phyloP scores from a whole-genome alignment of 2,329 filamentous ascomycete species.

The Lachnellula willkommii region DNA sequence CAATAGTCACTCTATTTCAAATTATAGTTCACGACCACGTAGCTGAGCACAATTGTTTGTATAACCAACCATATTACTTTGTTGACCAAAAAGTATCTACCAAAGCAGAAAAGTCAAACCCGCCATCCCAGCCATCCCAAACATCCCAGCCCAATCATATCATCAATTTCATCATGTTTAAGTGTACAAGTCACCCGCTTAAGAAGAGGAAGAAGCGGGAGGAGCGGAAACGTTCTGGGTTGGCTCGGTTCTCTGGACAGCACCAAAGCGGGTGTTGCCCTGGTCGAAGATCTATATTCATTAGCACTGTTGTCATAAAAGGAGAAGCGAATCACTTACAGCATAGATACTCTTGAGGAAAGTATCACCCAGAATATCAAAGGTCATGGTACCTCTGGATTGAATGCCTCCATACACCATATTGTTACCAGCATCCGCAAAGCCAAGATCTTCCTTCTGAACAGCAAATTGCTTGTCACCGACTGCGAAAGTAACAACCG shows the following conservation, averaged over 20 bases:
- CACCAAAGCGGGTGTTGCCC: conserved; percentile 51
- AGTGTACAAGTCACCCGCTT: not conserved
- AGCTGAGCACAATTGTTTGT: no score
- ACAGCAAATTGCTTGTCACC: conserved; percentile 53
- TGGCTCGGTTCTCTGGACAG: conserved; percentile 42
- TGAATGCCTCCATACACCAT: conserved; percentile 58
- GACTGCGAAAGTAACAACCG: conserved; percentile 57
- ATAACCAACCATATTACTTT: not conserved
- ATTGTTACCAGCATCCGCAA: conserved; percentile 46
- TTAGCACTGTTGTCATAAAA: conserved; percentile 9
- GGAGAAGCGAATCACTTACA: conserved; percentile 33
- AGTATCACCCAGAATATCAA: conserved; percentile 55
- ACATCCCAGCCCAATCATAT: not conserved
- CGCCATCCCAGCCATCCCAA: not conserved
- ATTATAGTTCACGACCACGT: no score
- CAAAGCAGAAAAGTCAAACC: not conserved
- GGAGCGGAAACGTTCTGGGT: conserved; percentile 26
- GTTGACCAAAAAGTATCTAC: not conserved
- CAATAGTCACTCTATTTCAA: no score
- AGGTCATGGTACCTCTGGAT: conserved; percentile 46
- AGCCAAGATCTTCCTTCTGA: conserved; percentile 55
- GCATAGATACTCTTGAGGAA: conserved; percentile 57
- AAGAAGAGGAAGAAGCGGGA: conserved; percentile 9
- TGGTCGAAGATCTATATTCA: conserved; percentile 50
- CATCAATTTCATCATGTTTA: not conserved